phyloP scores from a whole-genome alignment of 129 eudicot species.

The Deinandra increscens region DNA sequence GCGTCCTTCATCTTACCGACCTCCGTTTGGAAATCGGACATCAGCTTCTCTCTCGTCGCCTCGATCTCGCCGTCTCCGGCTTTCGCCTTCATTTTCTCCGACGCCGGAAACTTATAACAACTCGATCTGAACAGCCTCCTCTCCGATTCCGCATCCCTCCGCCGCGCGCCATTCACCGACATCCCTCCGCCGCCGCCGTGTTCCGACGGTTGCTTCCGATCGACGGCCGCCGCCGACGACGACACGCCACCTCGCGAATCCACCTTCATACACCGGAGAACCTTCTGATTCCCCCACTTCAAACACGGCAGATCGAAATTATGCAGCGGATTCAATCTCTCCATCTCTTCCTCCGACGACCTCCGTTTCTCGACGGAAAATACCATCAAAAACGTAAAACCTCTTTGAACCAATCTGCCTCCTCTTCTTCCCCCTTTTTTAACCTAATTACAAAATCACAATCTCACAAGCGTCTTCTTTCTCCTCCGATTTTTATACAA shows the following conservation, averaged over 20 bases:
- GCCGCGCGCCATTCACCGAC: constrained; percentile 13
- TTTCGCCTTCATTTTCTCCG: constrained; percentile 35
- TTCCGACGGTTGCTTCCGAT: constrained; percentile 31
- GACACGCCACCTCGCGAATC: constrained; percentile 38
- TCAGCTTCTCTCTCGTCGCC: constrained; percentile 69
- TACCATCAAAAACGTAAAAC: constrained; percentile 34
- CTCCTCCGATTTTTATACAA: too few relatives aligned
- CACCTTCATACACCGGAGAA: constrained; percentile 60
- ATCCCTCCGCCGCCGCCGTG: constrained; percentile 18
- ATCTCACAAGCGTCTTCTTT: too few relatives aligned
- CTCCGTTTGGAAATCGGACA: constrained; percentile 62
- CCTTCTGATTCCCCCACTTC: constrained; percentile 71
- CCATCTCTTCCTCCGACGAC: constrained; percentile 36
- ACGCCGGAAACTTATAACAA: constrained; percentile 19
- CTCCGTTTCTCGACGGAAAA: constrained; percentile 26
- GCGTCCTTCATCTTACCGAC: constrained; percentile 67
- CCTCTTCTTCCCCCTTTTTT: neutral
- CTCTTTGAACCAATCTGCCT: constrained; percentile 17
- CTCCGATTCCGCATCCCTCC: constrained; percentile 35
- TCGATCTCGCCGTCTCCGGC: constrained; percentile 54
- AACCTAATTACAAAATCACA: neutral
- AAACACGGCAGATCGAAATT: constrained; percentile 60
- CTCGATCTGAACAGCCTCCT: constrained; percentile 32
- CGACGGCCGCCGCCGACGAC: too few relatives aligned
- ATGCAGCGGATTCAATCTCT: constrained; percentile 59